These are phyloP conservation scores for Aspergillus spinulosporus DNA, from an alignment of 2,329 filamentous ascomycete species.

Conservation along the genomic window DNA sequence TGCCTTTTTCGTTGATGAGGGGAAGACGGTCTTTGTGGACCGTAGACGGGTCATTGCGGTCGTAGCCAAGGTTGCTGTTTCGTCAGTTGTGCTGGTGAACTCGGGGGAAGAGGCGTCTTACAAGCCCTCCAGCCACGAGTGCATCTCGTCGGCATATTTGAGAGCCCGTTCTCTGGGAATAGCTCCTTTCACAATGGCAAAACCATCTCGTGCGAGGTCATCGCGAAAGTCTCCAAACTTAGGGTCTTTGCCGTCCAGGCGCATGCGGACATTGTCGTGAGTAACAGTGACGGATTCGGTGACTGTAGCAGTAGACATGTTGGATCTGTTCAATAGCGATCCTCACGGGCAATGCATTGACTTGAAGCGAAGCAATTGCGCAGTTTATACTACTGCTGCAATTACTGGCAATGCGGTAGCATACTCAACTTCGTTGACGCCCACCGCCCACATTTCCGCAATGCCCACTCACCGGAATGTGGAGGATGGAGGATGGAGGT, in stretches of 20 bases:
- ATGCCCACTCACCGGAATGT: neutral
- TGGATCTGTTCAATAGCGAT: neutral
- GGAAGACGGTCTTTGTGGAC: constrained; percentile 38
- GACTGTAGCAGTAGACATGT: constrained; percentile 23
- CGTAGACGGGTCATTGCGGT: constrained; percentile 37
- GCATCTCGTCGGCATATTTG: constrained; percentile 28
- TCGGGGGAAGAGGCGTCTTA: constrained; percentile 15
- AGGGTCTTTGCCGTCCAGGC: constrained; percentile 22
- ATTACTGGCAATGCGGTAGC: neutral
- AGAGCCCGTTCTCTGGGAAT: constrained; percentile 45
- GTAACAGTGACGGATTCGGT: neutral
- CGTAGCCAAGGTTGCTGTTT: constrained; percentile 36
- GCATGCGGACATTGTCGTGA: constrained; percentile 19
- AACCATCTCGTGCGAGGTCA: constrained; percentile 43
- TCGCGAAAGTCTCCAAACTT: constrained; percentile 27
- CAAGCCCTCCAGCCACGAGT: constrained; percentile 28
- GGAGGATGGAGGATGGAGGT: neutral
- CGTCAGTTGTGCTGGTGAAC: neutral
- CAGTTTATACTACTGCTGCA: neutral
- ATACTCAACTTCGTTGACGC: neutral
- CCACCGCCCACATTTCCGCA: constrained; percentile 4
- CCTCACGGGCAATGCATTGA: neutral
- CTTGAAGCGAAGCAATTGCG: too few relatives aligned
- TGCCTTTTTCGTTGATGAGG: constrained; percentile 51
- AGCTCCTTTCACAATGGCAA: constrained; percentile 49